Evolutionary conservation across 371 early-diverging fungal genomes (phyloP).

Genomic region (Dichotomocladium elegans): DNA sequence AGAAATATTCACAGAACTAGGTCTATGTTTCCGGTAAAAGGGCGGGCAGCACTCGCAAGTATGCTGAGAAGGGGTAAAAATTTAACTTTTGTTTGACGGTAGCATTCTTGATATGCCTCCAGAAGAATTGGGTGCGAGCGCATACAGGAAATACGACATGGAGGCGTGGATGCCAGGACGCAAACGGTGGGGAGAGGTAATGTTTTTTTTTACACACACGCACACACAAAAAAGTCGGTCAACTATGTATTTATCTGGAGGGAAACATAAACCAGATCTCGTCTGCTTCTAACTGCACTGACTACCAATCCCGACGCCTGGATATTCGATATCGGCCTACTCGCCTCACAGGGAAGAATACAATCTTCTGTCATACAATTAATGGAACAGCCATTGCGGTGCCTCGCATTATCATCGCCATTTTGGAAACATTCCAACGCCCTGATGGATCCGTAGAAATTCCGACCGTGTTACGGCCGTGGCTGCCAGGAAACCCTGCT

Average conservation of each 20-base stretch:
- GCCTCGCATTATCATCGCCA: slow-evolving; percentile 85
- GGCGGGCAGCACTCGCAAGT: no score
- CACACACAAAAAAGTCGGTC: no score
- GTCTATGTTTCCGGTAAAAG: slow-evolving; percentile 74
- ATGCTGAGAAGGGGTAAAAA: no score
- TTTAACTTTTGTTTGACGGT: no score
- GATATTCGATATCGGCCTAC: slow-evolving; percentile 58
- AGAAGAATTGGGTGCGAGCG: slow-evolving; percentile 89
- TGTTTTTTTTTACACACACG: neutral
- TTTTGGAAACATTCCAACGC: slow-evolving; percentile 81
- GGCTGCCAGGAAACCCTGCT: slow-evolving; percentile 51
- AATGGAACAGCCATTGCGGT: slow-evolving; percentile 94
- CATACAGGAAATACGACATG: slow-evolving; percentile 89
- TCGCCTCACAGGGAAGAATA: slow-evolving; percentile 37
- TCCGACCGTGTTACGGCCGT: slow-evolving; percentile 72
- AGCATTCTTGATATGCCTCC: slow-evolving; percentile 91
- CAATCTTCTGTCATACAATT: slow-evolving; percentile 83
- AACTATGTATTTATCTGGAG: no score
- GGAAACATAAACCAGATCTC: slow-evolving; percentile 69
- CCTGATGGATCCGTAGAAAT: slow-evolving; percentile 67
- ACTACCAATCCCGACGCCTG: slow-evolving; percentile 77
- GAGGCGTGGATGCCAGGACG: slow-evolving; percentile 96
- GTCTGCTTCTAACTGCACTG: slow-evolving; percentile 86
- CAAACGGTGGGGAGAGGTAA: slow-evolving; percentile 84
- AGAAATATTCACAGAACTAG: slow-evolving; percentile 74